Evolutionary conservation across 176 grass and related monocot genomes (phyloP), one percentile per base, ranked within the genome.

Genomic region (Musa schizocarpa): DNA sequence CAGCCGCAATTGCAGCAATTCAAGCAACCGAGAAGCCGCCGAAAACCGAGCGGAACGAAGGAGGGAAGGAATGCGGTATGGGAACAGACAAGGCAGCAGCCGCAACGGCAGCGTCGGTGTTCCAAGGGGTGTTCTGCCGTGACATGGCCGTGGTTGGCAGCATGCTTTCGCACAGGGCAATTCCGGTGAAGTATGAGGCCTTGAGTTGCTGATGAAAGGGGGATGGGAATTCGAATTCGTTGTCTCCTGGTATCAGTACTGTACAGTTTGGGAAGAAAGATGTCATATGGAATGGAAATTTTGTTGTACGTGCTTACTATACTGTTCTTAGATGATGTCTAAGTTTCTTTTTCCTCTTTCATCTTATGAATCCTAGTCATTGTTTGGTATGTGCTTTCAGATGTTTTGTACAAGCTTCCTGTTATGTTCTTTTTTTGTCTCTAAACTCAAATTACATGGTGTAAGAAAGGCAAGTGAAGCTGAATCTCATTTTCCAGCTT

Each of bases 121-220:
- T 89, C 82, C 95, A 92, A 73, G 95, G 95, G 11, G 86, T 94
- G 76, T 99, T 99, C 88, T 99, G 95, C 81, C 86, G 95, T 57
- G 95, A 99, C 83, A 77, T 99, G 90, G 90, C 90, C 0, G 95
- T 86, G 81, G 95, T 99, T 9, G 90, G 95, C 0, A 99, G 86
- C 24, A 77, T 99, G 71, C 81, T 99, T 64, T 87, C 95, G n/a
- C 88, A 87, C 8, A 80, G 90, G 17, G 53, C 82, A 1, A 79
- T 93, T 10, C 89, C 84, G 69, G 86, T 89, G 83, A 99, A 99
- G 75, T 99, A 92, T 29, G 91, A 99, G 84, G 95, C 91, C 13
- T 82, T 99, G 83, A 94, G 88, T 62, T 99, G 88, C 81, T 99
- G 86, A 93, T 34, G 20, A 24, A 53, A 23, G 50, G 3, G 72